Percentiles rank a stretch among this genome's conserved stretches.
Conservation (phyloP, 2,329 filamentous ascomycete genomes). For the Aspergillus oerlinghausenensis region DNA sequence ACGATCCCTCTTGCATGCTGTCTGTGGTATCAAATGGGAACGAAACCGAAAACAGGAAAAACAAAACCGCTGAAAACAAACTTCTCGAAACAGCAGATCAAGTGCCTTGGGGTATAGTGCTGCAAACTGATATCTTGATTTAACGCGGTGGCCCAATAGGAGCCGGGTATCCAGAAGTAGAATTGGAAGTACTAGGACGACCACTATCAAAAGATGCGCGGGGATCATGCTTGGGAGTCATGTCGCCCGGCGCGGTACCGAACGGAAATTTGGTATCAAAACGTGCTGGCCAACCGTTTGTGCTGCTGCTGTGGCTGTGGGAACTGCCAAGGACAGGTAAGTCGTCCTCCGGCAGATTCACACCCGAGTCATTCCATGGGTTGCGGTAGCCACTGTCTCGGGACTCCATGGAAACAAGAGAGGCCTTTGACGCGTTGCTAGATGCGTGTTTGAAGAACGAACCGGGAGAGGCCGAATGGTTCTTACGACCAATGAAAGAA, state of each 20-base stretch:
- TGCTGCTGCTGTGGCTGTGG: constrained; percentile 60
- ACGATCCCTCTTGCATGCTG: constrained; percentile 12
- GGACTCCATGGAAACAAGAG: constrained; percentile 91
- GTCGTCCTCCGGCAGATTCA: constrained; percentile 89
- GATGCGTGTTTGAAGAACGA: constrained; percentile 91
- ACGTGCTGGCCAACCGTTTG: constrained; percentile 46
- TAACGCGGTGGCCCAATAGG: constrained; percentile 88
- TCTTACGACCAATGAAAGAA: constrained; percentile 96
- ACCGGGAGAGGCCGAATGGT: constrained; percentile 78
- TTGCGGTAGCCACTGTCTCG: constrained; percentile 93
- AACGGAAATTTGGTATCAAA: constrained; percentile 64
- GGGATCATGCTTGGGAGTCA: constrained; percentile 76
- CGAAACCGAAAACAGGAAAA: constrained; percentile 43
- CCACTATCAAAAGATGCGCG: constrained; percentile 86
- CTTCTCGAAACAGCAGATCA: constrained; percentile 3
- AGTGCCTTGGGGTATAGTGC: constrained; percentile 43
- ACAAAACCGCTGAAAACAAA: constrained; percentile 22
- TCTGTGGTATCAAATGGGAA: constrained; percentile 29
- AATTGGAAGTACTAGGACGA: constrained; percentile 90
- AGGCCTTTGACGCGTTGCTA: constrained; percentile 87
- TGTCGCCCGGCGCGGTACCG: constrained; percentile 64
- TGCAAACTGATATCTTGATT: constrained; percentile 47
- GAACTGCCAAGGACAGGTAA: constrained; percentile 46
- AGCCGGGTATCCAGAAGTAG: constrained; percentile 94
- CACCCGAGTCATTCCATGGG: constrained; percentile 96